These are phyloP conservation scores for Picea engelmannii DNA, from an alignment of 83 land plant genomes.

Conservation along the genomic window DNA sequence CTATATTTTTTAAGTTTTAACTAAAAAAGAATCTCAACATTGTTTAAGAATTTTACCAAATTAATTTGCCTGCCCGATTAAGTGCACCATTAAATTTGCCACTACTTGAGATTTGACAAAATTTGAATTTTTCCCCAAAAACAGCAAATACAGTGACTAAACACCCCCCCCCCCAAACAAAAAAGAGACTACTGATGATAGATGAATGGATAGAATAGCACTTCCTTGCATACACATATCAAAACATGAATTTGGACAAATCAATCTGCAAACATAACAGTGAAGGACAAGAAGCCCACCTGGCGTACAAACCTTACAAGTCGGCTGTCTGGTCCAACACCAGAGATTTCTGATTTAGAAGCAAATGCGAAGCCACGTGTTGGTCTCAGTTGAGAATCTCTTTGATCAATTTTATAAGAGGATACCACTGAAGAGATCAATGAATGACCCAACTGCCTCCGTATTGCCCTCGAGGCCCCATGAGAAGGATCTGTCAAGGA, in stretches of 20 bases:
- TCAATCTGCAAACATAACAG: neutral
- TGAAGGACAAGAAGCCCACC: slow-evolving; percentile 42
- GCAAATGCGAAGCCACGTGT: slow-evolving; percentile 82
- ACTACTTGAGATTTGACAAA: no score
- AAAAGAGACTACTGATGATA: neutral
- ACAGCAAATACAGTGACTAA: no score
- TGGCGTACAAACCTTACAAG: slow-evolving; percentile 78
- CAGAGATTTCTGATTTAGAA: slow-evolving; percentile 78
- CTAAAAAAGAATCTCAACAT: no score
- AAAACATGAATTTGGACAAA: neutral
- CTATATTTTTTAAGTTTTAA: no score
- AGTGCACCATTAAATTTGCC: no score
- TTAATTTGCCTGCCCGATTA: no score
- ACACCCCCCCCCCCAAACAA: no score
- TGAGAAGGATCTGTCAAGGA: slow-evolving; percentile 79
- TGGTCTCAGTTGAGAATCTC: slow-evolving; percentile 85
- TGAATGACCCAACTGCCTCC: slow-evolving; percentile 86
- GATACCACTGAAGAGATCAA: slow-evolving; percentile 85
- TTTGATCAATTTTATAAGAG: slow-evolving; percentile 74
- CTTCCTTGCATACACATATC: neutral
- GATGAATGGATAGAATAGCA: neutral
- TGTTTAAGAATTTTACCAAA: no score
- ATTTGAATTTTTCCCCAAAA: no score
- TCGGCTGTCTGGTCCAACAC: slow-evolving; percentile 78
- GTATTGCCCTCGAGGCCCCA: slow-evolving; percentile 64